Base-by-base conservation (phyloP, 129 eudicot genomes). In the Chrysanthemum makinoi region DNA sequence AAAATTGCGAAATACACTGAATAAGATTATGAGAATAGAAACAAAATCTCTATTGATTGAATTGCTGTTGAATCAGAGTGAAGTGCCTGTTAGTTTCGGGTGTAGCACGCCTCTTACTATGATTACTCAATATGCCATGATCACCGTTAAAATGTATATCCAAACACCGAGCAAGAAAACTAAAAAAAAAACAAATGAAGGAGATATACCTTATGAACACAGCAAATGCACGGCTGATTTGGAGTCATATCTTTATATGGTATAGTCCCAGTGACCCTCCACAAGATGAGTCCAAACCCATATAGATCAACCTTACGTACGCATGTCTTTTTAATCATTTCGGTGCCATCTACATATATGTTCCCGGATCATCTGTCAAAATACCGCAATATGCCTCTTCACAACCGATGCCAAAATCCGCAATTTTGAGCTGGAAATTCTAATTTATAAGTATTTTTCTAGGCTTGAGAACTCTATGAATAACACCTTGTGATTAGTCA, bases 291-390 rank as follows among this genome's bases (percentile, higher is more conserved):
- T 44, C 98, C 98, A 68, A 93, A 93, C 16, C 98, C 87, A 70
- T 93, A 93, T 1, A 93, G 89, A 70, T 93, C 98, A n/a, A 89
- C 98, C 74, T 93, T 93, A 39, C 88, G 74, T 11, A 96, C 95
- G 62, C 89, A 89, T 0, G 87, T 89, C 5, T 85, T 81, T 78
- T 83, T 93, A 53, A 93, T 89, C 98, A 93, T 89, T 77, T 93
- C 98, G 98, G 98, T 16, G 96, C 96, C 98, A 93, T 93, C 98
- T 96, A 93, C 39, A 96, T 91, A 73, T 89, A 93, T n/a, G 98
- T 93, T 17, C 96, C 96, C 1, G 96, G 95, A 61, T 93, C 98
- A 85, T 93, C 96, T 2, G 86, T 88, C 69, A 93, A 73, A 58
- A 80, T 79, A 73, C 89, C 96, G 70, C 95, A 87, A 48, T 75